Base-by-base conservation (phyloP, 768 basidiomycete genomes). In the Mycena crocata region DNA sequence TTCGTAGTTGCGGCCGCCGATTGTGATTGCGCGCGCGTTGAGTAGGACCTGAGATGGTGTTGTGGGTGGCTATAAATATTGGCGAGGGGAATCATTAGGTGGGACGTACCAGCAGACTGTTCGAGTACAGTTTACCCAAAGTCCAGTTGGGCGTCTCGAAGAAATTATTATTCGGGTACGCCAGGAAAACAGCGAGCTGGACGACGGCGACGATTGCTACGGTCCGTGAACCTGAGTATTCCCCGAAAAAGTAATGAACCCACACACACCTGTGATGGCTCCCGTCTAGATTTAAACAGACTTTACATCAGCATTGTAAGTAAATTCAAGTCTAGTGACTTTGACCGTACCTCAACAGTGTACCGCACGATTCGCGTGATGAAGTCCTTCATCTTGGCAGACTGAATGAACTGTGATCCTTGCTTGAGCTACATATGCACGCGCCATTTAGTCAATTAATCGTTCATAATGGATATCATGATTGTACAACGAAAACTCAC, bases 101-200 rank as follows among this genome's bases (percentile, higher is more conserved):
- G n/a, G n/a, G 14, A 64, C 63, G 17, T 35, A 26, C 63, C 3
- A 64, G 56, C 3, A 64, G 56, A 24, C 34, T 77, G 32, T 80
- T 77, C 13, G 78, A 72, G 48, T 80, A 81, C 6, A 81, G 71
- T 46, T 80, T 79, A 26, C 77, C 75, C 55, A 80, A 70, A 52
- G 77, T 73, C 57, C 79, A 77, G 35, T 78, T 74, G 8, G 79
- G 77, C 14, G 77, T 72, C 58, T 78, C 72, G 62, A 77, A 79
- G 61, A 77, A 79, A 28, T 71, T 62, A 24, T 68, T 39, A 2
- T 19, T 24, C 1, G 64, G 52, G 14, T 28, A 39, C 12, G 70
- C 70, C n/a, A 77, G 71, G 58, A 76, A 77, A 12, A 81, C 72
- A 37, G 75, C 58, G 26, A 78, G 70, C 46, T 75, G 76, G 24